These are phyloP conservation scores for Hibiscus tridactylites DNA, from an alignment of 345 rosid genomes.

Conservation along the genomic window DNA sequence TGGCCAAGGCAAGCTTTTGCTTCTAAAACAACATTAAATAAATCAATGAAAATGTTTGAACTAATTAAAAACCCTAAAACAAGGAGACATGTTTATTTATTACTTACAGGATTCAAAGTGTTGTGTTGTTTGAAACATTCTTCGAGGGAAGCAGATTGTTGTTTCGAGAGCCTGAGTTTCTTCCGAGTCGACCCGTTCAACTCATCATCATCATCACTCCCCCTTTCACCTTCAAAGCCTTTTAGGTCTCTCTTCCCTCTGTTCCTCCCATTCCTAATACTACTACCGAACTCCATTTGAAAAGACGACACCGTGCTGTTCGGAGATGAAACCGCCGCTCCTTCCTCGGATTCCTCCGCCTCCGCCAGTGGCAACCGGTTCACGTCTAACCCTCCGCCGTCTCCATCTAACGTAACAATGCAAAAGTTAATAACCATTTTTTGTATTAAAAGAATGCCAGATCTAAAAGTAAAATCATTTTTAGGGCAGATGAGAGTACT, in stretches of 20 bases:
- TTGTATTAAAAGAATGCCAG: no score
- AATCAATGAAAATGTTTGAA: not conserved
- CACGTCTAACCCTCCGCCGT: conserved; percentile 38
- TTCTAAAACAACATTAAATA: conserved; percentile 30
- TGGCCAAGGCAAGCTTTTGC: conserved; percentile 77
- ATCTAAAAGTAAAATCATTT: not conserved
- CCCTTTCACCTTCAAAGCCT: conserved; percentile 40
- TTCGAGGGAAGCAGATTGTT: conserved; percentile 95
- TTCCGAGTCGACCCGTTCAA: conserved; percentile 68
- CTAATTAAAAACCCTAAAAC: not conserved
- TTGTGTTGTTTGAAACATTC: conserved; percentile 86
- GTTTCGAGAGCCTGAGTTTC: conserved; percentile 86
- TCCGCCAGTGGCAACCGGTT: conserved; percentile 31
- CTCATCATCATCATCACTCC: conserved; percentile 86
- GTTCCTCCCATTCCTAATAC: conserved; percentile 32
- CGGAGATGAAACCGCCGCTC: conserved; percentile 61
- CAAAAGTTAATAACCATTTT: not conserved
- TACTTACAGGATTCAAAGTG: conserved; percentile 79
- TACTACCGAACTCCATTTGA: conserved; percentile 66
- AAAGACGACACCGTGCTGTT: conserved; percentile 80
- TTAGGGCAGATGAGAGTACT: not conserved
- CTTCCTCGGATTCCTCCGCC: conserved; percentile 43
- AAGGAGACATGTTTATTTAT: not conserved
- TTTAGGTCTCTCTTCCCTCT: conserved; percentile 45
- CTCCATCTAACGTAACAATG: conserved; percentile 23